These are phyloP conservation scores for Yarrowia bubula DNA, from an alignment of 805 yeast genomes.

Conservation along the genomic window DNA sequence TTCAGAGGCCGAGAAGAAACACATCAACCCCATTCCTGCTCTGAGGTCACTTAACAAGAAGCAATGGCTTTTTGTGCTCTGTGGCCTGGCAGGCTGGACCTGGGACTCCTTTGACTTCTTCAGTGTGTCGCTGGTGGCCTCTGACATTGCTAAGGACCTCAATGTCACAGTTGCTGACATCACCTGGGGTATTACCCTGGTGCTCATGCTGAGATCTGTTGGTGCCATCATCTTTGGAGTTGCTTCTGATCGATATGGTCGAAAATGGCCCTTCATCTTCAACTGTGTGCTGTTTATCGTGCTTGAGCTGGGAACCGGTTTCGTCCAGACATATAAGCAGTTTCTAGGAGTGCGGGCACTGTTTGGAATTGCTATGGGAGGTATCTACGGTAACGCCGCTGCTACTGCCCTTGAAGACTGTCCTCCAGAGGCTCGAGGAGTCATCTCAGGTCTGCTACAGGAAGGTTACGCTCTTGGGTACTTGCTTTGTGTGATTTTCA, in stretches of 20 bases:
- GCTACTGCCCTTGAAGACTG: conserved; percentile 67
- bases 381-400: conserved; percentile 62
- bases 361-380: conserved; percentile 72
- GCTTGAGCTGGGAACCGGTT: neutral
- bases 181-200: conserved; percentile 64
- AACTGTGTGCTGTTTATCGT: neutral
- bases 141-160: conserved; percentile 51
- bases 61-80: conserved; percentile 60
- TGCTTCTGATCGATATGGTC: neutral
- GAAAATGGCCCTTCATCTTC: conserved; percentile 3
- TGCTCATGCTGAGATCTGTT: conserved; percentile 7
- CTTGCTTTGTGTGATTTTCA: neutral
- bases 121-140: conserved; percentile 55
- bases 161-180: conserved; percentile 48
- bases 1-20: neutral
- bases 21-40: conserved; percentile 13
- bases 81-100: conserved; percentile 66
- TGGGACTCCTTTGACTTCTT: conserved; percentile 74
- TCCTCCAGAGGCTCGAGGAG: conserved; percentile 58
- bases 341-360: conserved; percentile 62
- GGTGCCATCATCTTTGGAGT: conserved; percentile 1
- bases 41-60: conserved; percentile 33
- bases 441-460: conserved; percentile 53
- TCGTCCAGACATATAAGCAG: conserved; percentile 49
- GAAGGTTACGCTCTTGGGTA: neutral